Base-by-base conservation (phyloP, 768 basidiomycete species). In the Pisolithus orientalis region DNA sequence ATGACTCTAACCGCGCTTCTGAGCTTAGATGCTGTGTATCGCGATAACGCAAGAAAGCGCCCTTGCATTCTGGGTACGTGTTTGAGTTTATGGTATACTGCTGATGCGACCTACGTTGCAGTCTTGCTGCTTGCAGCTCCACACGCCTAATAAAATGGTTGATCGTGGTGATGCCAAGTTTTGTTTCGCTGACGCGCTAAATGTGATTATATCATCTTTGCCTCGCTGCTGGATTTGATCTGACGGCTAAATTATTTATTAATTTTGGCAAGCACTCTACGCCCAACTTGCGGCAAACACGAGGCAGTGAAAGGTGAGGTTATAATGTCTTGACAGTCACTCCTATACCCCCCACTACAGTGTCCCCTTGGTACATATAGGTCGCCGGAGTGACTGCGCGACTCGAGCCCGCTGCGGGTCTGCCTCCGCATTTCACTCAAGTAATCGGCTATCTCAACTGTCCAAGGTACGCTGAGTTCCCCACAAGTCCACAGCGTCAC, bases 331-430 rank as follows among this genome's bases (percentile, higher is more conserved):
- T 14, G 34, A 34, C 38, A 25, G 31, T 45, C 39, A 24, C 50
- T 32, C 31, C 14, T 39, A 14, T 29, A 40, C 32, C 32, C 32
- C 34, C 32, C 38, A 44, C 62, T 27, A 51, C 44, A 50, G 42
- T 57, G 42, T 51, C 43, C 49, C 57, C 52, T 60, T 55, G 55
- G 17, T 52, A 46, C 51, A 46, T 55, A 48, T 48, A 58, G 54
- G 59, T 44, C 56, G 45, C 46, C 43, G 53, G 54, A 53, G 55
- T 60, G 53, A 65, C 58, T 64, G 60, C 59, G 54, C 59, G 55
- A 62, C 11, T 11, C 21, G 21, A 21, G 57, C 56, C 48, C 50
- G 55, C 57, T 57, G 65, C 63, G 59, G 65, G 51, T 55, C 61
- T 55, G 31, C 25, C 38, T 45, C 62, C 56, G 39, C 56, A 48